Percentiles rank a stretch among this genome's conserved stretches.
Conservation (phyloP, 2,329 filamentous ascomycete species). For the Fusarium illudens region DNA sequence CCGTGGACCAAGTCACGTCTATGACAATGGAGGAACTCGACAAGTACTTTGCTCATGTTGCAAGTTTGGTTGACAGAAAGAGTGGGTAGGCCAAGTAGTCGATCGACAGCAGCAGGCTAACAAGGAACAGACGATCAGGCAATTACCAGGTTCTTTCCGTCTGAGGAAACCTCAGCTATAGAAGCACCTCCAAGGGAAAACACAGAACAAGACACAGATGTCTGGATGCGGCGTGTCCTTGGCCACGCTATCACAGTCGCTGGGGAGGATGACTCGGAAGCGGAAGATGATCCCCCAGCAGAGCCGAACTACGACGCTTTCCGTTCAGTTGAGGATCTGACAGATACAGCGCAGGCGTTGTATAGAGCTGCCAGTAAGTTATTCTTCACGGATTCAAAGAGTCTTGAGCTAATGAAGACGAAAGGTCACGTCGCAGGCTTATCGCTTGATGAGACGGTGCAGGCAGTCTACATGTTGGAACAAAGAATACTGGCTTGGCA, state of each 20-base stretch:
- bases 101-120: conserved; percentile 8
- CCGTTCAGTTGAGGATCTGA: conserved; percentile 44
- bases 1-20: conserved; percentile 67
- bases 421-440: conserved; percentile 47
- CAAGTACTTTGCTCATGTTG: conserved; percentile 65
- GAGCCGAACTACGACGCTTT: conserved; percentile 44
- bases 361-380: conserved; percentile 47
- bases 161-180: conserved; percentile 32
- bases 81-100: conserved; percentile 38
- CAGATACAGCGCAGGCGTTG: conserved; percentile 43
- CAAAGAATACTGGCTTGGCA: conserved; percentile 49
- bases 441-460: conserved; percentile 46
- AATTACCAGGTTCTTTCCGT: conserved; percentile 49
- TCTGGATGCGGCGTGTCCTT: conserved; percentile 34
- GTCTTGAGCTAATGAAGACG: conserved; percentile 14
- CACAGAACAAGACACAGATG: conserved; percentile 41
- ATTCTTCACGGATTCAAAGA: neutral
- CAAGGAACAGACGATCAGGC: conserved; percentile 39
- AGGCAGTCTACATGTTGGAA: conserved; percentile 52
- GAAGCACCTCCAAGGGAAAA: conserved; percentile 29
- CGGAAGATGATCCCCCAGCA: neutral
- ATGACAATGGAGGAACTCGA: conserved; percentile 71
- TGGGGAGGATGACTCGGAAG: conserved; percentile 13
- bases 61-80: conserved; percentile 45
- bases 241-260: conserved; percentile 21